These are phyloP conservation scores for Effrenium voratum DNA, from an alignment of 73 alveolate species.

Conservation along the genomic window DNA sequence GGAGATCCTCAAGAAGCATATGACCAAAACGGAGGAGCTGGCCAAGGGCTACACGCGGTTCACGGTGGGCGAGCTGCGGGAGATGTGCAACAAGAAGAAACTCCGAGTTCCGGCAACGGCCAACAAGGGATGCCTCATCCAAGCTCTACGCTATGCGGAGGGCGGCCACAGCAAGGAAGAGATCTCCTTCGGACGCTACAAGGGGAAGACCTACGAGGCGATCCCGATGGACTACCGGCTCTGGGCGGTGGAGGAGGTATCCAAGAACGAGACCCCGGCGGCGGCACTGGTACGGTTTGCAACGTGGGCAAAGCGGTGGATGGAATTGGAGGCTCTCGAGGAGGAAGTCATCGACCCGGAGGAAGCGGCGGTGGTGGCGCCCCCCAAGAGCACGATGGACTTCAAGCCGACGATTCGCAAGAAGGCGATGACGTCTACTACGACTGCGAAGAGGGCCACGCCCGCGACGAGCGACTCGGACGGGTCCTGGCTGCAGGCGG, in stretches of 20 bases:
- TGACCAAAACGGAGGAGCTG: not conserved
- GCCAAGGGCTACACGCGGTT: not conserved
- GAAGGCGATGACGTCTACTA: no score
- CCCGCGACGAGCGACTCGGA: no score
- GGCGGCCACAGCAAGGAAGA: not conserved
- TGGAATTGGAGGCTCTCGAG: not conserved
- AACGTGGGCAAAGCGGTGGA: not conserved
- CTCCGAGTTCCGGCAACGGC: not conserved
- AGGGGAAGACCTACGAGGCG: not conserved
- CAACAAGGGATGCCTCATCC: not conserved
- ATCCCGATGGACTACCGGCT: not conserved
- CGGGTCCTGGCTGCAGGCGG: no score
- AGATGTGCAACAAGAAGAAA: not conserved
- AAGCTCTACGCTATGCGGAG: not conserved
- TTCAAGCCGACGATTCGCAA: no score
- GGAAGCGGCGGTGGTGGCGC: not conserved
- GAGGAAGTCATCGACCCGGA: not conserved
- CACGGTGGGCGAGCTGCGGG: not conserved
- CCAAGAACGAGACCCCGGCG: not conserved
- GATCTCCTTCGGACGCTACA: constrained; percentile 20
- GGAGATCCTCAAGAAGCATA: not conserved
- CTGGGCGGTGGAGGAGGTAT: constrained; percentile 20
- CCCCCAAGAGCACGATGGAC: not conserved
- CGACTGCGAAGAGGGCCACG: no score
- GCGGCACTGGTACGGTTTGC: constrained; percentile 24